Evolutionary conservation across 2,329 filamentous ascomycete genomes (phyloP), one percentile per base, ranked within the genome.

Genomic region (Diplocarpon rosae): DNA sequence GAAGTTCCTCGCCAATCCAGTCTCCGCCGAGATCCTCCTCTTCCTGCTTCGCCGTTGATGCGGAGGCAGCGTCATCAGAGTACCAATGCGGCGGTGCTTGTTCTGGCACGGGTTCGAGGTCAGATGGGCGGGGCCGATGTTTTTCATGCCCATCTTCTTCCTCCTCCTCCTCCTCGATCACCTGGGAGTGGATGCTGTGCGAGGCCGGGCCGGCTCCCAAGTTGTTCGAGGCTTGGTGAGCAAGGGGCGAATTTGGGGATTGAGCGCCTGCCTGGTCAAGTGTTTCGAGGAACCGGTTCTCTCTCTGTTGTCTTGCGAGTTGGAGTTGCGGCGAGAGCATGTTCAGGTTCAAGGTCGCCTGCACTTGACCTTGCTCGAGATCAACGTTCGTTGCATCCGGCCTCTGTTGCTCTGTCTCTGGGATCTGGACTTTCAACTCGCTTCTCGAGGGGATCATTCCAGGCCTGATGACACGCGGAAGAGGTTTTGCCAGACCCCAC

Each of bases 401-500:
- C 13, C 54, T 53, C 41, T 62, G 57, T 13, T 60, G 62, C 29
- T 65, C 57, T 13, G 59, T 56, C 0, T 59, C 55, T 24, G 62
- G 58, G 8, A 58, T 52, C 32, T 63, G 59, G 0, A 62, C 52
- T 31, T 58, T 62, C 13, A 67, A 43, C 48, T 69, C 63, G 32
- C 63, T 61, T 45, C 59, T 59, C 0, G 66, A 66, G 0, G 69
- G 69, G 1, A 72, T 28, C 41, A 43, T 75, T 10, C 71, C 71
- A 15, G 68, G 63, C 31, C 72, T 64, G 42, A 75, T 63, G 0
- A 75, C 71, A 49, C 70, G 70, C 28, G 72, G 72, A 20, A 75
- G 55, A 6, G 72, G 71, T 51, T 73, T 71, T 3, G 70, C 71
- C 41, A 75, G 56, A 57, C 69, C 67, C 66, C 72, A 76, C 37